Conservation (phyloP, 2,329 filamentous ascomycete genomes). For the Botryosphaeria dothidea region DNA sequence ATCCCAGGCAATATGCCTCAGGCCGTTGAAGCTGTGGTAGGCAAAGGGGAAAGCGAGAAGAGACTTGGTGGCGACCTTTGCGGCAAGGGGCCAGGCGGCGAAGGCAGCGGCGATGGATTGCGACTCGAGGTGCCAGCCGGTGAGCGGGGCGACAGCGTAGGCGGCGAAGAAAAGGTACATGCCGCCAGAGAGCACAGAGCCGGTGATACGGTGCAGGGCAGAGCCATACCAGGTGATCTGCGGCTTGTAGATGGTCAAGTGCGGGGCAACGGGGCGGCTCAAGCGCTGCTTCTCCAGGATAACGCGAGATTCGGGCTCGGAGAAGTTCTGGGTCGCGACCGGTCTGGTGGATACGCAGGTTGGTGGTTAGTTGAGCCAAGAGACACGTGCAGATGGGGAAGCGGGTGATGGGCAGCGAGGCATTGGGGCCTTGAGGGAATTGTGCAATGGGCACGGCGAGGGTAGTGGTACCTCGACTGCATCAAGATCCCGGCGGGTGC, state of each 20-base stretch:
- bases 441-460: neutral
- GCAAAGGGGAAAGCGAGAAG: slow-evolving; percentile 65
- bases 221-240: slow-evolving; percentile 83
- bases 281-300: slow-evolving; percentile 82
- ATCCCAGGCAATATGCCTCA: slow-evolving; percentile 74
- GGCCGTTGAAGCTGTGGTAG: slow-evolving; percentile 68
- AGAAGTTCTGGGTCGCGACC: slow-evolving; percentile 60
- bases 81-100: slow-evolving; percentile 59
- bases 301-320: slow-evolving; percentile 54
- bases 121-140: slow-evolving; percentile 71
- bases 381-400: neutral
- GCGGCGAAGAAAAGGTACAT: slow-evolving; percentile 79
- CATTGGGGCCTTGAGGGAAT: neutral
- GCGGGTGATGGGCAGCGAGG: neutral
- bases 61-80: slow-evolving; percentile 62
- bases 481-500: slow-evolving; percentile 38
- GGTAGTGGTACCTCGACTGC: slow-evolving; percentile 48
- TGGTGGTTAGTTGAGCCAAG: slow-evolving; percentile 10
- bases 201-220: slow-evolving; percentile 82
- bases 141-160: slow-evolving; percentile 77
- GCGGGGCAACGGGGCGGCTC: slow-evolving; percentile 78
- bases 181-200: slow-evolving; percentile 66
- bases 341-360: slow-evolving; percentile 30
- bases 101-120: slow-evolving; percentile 65
- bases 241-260: slow-evolving; percentile 81